phyloP scores from a whole-genome alignment of 371 early-diverging fungal genomes.

The Mortierella sp. region DNA sequence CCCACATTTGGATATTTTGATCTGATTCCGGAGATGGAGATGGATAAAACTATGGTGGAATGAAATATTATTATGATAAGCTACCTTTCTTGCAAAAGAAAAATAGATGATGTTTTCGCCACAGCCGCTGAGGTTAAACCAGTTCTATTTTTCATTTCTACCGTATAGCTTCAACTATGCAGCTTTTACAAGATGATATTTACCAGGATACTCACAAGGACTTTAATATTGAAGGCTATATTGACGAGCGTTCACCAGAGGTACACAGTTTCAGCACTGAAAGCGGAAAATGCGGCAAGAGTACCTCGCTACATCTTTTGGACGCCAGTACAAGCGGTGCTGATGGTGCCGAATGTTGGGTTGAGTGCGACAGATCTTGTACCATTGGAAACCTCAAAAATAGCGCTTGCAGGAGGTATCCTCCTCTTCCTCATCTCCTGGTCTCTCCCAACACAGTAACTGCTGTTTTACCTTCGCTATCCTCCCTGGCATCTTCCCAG shows the following conservation, averaged over 20 bases:
- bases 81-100: background rate
- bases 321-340: background rate
- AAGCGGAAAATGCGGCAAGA: background rate
- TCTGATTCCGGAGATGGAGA: background rate
- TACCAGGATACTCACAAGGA: background rate
- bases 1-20: slow-evolving; percentile 2
- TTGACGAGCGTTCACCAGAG: background rate
- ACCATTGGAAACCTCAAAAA: background rate
- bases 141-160: background rate
- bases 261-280: background rate
- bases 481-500: background rate
- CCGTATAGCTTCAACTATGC: background rate
- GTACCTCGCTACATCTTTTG: background rate
- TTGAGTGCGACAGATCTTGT: background rate
- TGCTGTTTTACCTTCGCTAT: background rate
- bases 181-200: background rate
- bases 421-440: too few species aligned
- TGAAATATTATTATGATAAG: background rate
- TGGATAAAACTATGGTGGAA: background rate
- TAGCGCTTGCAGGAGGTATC: background rate
- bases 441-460: background rate
- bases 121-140: background rate
- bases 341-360: background rate
- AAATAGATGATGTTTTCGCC: background rate
- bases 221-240: background rate